Evolutionary conservation across 805 yeast species (phyloP).

Genomic region (Debaryomyces tyrocola): DNA sequence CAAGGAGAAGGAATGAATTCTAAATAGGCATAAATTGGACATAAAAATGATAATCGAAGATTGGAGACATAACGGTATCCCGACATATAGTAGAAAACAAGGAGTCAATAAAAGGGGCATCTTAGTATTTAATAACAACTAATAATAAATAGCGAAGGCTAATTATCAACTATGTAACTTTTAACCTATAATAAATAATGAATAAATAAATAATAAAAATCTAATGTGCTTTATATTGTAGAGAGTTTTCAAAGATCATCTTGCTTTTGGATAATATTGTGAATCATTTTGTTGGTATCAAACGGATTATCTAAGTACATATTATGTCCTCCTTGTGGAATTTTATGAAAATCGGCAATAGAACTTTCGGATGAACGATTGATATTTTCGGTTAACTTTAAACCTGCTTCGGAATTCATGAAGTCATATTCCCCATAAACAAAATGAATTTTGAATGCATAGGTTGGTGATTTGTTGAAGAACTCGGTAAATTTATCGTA

Average conservation of each 20-base stretch:
- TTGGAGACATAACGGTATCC: neutral
- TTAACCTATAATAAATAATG: too few relatives aligned
- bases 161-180: too few relatives aligned
- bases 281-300: constrained; percentile 33
- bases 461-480: neutral
- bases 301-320: constrained; percentile 46
- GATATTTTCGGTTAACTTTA: constrained; percentile 24
- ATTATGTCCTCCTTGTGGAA: constrained; percentile 44
- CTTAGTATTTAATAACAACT: neutral
- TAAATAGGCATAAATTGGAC: too few relatives aligned
- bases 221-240: too few relatives aligned
- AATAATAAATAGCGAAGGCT: too few relatives aligned
- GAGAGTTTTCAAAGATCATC: neutral
- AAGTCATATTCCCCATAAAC: constrained; percentile 73
- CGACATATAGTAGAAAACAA: neutral
- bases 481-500: constrained; percentile 48
- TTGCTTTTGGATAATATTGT: constrained; percentile 3
- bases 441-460: constrained; percentile 40
- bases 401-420: constrained; percentile 64
- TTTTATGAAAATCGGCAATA: constrained; percentile 20
- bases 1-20: too few relatives aligned
- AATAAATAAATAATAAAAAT: too few relatives aligned
- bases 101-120: neutral
- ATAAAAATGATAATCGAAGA: too few relatives aligned
- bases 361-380: constrained; percentile 17